These are phyloP conservation scores for Plicaturopsis crispa DNA, from an alignment of 768 basidiomycete species.

Conservation along the genomic window DNA sequence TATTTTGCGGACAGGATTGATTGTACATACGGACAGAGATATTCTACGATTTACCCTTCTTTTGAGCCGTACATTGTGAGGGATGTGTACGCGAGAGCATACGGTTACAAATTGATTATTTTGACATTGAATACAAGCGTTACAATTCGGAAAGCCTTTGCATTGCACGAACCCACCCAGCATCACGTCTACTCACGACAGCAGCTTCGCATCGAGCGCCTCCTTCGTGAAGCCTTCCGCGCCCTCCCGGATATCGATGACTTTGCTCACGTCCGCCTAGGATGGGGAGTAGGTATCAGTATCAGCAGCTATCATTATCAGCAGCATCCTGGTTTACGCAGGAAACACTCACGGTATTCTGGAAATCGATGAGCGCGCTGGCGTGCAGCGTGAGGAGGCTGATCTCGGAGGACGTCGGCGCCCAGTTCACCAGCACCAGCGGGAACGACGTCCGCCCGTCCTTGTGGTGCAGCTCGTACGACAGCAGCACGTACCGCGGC, in stretches of 20 bases:
- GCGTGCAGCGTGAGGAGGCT: slow-evolving; percentile 74
- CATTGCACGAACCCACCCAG: too few species aligned
- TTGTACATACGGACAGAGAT: too few species aligned
- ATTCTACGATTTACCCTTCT: too few species aligned
- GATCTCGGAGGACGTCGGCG: slow-evolving; percentile 70
- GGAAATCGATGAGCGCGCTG: slow-evolving; percentile 74
- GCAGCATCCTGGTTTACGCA: neutral
- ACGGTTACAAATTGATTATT: too few species aligned
- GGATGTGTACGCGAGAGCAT: too few species aligned
- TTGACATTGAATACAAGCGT: too few species aligned
- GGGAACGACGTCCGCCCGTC: slow-evolving; percentile 86
- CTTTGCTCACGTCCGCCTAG: slow-evolving; percentile 71
- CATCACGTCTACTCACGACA: too few species aligned
- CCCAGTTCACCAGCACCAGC: slow-evolving; percentile 85
- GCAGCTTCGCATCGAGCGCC: slow-evolving; percentile 55
- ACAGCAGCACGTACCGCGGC: slow-evolving; percentile 80
- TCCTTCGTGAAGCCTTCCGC: slow-evolving; percentile 75
- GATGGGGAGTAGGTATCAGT: too few species aligned
- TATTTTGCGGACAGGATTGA: too few species aligned
- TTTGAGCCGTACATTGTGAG: too few species aligned
- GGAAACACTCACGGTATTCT: slow-evolving; percentile 51
- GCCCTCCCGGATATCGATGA: slow-evolving; percentile 78
- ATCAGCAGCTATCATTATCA: neutral
- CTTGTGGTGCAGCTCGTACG: slow-evolving; percentile 69
- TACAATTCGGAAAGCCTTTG: too few species aligned